These are phyloP conservation scores for California macrophylla DNA, from an alignment of 441 rosid species.

Conservation along the genomic window DNA sequence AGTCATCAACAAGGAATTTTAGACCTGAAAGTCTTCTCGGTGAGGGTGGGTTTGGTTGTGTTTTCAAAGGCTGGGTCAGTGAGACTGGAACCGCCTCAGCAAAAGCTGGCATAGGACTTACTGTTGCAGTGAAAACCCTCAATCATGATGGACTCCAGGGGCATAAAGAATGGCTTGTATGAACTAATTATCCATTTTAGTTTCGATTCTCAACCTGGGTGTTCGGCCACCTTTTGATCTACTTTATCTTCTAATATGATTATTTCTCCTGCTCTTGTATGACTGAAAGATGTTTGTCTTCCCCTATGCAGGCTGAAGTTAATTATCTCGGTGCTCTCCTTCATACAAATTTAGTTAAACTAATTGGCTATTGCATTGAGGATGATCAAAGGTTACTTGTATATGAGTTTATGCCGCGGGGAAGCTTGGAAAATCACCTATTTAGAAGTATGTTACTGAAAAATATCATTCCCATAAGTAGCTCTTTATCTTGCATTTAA, in stretches of 20 bases:
- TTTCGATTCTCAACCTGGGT: too few species aligned
- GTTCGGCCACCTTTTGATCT: not conserved
- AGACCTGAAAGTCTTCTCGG: slow-evolving; percentile 49
- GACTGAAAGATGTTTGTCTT: slow-evolving; percentile 12
- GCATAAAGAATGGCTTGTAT: slow-evolving; percentile 44
- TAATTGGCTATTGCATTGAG: slow-evolving; percentile 30
- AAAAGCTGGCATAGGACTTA: slow-evolving; percentile 45
- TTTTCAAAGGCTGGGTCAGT: slow-evolving; percentile 15
- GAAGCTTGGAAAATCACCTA: slow-evolving; percentile 33
- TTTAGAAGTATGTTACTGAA: slow-evolving; percentile 24
- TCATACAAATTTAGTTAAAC: slow-evolving; percentile 27
- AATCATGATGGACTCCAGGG: slow-evolving; percentile 48
- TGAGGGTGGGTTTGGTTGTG: slow-evolving; percentile 47
- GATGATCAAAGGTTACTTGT: slow-evolving; percentile 28
- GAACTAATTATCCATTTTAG: slow-evolving; percentile 4
- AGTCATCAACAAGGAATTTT: slow-evolving; percentile 38
- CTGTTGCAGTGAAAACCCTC: slow-evolving; percentile 44
- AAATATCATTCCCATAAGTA: not conserved
- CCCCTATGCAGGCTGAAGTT: slow-evolving; percentile 24
- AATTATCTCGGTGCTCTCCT: slow-evolving; percentile 24
- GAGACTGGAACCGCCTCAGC: slow-evolving; percentile 48
- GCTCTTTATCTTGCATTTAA: not conserved
- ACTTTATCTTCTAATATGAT: not conserved
- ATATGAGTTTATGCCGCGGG: slow-evolving; percentile 30
- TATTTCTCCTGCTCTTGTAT: not conserved